A percentile compares a stretch with the other conserved stretches of the same genome.
Conservation (phyloP, 1,284 basidiomycete species). For the Wallemia mellicola region DNA sequence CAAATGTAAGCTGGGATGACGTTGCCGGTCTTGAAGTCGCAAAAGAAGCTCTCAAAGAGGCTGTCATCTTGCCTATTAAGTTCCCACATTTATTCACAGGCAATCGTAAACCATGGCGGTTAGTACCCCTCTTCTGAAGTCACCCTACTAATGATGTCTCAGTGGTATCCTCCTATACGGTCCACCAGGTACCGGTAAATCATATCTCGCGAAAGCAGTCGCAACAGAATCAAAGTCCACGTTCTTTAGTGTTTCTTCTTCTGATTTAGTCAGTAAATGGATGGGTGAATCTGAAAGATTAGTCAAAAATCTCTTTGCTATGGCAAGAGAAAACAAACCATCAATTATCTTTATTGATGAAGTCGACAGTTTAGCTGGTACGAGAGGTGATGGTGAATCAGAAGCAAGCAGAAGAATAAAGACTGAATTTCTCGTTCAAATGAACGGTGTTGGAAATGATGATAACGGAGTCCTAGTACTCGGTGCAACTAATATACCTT, state of each 20-base stretch:
- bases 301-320: slow-evolving; percentile 83
- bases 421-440: slow-evolving; percentile 90
- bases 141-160: not conserved
- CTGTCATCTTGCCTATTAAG: slow-evolving; percentile 94
- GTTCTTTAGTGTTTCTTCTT: slow-evolving; percentile 86
- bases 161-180: slow-evolving; percentile 76
- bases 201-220: slow-evolving; percentile 85
- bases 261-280: slow-evolving; percentile 95
- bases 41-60: slow-evolving; percentile 88
- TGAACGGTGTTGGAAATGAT: slow-evolving; percentile 96
- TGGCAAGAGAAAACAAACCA: slow-evolving; percentile 86
- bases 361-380: slow-evolving; percentile 82
- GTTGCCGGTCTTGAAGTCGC: slow-evolving; percentile 82
- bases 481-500: slow-evolving; percentile 95
- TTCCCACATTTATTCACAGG: slow-evolving; percentile 96
- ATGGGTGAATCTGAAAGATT: slow-evolving; percentile 95
- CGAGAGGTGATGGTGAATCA: slow-evolving; percentile 79
- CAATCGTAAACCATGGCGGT: slow-evolving; percentile 78
- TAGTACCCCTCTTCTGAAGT: not conserved
- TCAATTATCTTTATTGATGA: slow-evolving; percentile 98
- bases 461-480: slow-evolving; percentile 90
- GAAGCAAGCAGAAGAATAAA: slow-evolving; percentile 90
- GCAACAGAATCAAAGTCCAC: slow-evolving; percentile 97
- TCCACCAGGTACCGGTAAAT: slow-evolving; percentile 82
- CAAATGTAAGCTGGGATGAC: slow-evolving; percentile 93